These are phyloP conservation scores for Aphanomyces euteiches DNA, from an alignment of 352 stramenopile genomes.

Conservation along the genomic window DNA sequence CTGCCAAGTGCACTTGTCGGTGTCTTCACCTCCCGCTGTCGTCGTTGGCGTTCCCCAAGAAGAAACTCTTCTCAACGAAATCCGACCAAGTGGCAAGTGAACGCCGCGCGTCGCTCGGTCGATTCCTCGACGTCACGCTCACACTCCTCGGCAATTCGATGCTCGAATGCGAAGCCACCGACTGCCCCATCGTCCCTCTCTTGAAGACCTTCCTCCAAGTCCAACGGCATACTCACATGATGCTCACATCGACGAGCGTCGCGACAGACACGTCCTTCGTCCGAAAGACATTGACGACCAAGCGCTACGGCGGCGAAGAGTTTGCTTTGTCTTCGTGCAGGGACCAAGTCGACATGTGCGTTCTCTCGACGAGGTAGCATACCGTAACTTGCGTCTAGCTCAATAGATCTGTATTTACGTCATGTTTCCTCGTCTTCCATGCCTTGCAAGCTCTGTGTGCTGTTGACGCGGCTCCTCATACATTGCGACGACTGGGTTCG, in stretches of 20 bases:
- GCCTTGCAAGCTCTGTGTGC: too few species aligned
- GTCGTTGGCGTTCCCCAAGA: constrained; percentile 15
- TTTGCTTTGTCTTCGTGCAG: too few species aligned
- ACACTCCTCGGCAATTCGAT: constrained; percentile 1
- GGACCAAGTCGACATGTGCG: too few species aligned
- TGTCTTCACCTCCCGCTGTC: constrained; percentile 22
- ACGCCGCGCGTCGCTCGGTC: constrained; percentile 11
- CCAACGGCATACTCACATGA: background rate
- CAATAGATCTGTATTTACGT: too few species aligned
- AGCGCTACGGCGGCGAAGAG: too few species aligned
- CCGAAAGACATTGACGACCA: constrained; percentile 4
- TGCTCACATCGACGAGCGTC: background rate
- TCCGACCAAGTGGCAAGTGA: constrained; percentile 22
- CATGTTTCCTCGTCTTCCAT: too few species aligned
- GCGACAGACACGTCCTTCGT: background rate
- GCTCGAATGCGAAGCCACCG: constrained; percentile 46
- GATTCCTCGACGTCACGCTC: constrained; percentile 23
- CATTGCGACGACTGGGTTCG: too few species aligned
- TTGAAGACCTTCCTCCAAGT: constrained; percentile 56
- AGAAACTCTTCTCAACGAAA: background rate
- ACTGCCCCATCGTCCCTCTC: constrained; percentile 43
- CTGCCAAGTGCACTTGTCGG: constrained; percentile 2
- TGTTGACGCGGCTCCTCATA: too few species aligned
- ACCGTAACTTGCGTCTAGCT: too few species aligned
- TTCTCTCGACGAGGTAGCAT: too few species aligned